Conservation (phyloP, 2,329 filamentous ascomycete genomes). For the Tolypocladium sp. region DNA sequence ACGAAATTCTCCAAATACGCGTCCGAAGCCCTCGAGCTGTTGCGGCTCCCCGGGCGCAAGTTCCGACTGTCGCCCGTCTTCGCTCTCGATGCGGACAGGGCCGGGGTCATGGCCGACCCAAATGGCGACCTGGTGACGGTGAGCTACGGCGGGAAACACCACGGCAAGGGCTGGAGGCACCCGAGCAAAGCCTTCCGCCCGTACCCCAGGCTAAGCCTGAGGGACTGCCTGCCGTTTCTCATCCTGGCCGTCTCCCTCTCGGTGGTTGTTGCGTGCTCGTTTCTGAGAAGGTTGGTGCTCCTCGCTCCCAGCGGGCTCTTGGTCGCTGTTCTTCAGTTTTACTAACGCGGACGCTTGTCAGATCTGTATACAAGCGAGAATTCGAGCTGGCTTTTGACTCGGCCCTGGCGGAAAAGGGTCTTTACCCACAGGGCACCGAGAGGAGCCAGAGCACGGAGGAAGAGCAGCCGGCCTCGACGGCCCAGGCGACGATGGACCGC, state of each 20-base stretch:
- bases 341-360: not conserved
- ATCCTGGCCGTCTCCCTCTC: constrained; percentile 8
- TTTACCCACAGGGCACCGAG: not conserved
- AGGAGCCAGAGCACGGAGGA: not conserved
- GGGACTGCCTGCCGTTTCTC: constrained; percentile 7
- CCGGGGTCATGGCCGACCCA: constrained; percentile 6
- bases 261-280: constrained; percentile 7
- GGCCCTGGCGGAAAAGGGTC: not conserved
- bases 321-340: not conserved
- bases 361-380: not conserved
- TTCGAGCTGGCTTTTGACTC: not conserved
- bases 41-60: constrained; percentile 2
- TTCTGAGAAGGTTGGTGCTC: constrained; percentile 8
- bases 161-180: not conserved
- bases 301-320: not conserved
- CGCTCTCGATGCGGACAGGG: not conserved
- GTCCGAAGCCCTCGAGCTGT: constrained; percentile 2
- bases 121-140: constrained; percentile 9
- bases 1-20: constrained; percentile 1
- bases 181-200: not conserved
- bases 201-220: constrained; percentile 4
- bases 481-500: not conserved
- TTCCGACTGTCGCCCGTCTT: constrained; percentile 7
- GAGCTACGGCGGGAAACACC: not conserved
- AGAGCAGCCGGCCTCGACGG: not conserved